These are phyloP conservation scores for Acidiella bohemica DNA, from an alignment of 495 filamentous ascomycete species.

Conservation along the genomic window DNA sequence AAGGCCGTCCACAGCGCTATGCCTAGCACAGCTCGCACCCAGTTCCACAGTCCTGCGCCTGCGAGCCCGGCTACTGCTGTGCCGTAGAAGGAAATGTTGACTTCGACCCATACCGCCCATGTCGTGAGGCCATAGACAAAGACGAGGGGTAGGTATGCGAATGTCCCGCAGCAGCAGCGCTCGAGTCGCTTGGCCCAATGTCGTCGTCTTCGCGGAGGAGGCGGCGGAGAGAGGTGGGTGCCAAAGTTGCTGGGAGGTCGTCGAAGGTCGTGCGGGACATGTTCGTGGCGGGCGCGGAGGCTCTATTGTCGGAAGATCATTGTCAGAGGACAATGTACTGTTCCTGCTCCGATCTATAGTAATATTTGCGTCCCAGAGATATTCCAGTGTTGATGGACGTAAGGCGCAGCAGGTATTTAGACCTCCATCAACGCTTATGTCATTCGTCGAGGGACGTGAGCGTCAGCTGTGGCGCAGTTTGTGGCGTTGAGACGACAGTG, in stretches of 20 bases:
- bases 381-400: too few relatives aligned
- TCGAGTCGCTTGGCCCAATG: slow-evolving; percentile 65
- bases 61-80: slow-evolving; percentile 23
- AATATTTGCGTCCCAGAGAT: too few relatives aligned
- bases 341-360: too few relatives aligned
- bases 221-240: slow-evolving; percentile 33
- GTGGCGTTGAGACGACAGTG: too few relatives aligned
- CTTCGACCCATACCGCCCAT: slow-evolving; percentile 83
- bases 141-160: slow-evolving; percentile 73
- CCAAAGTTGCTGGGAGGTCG: slow-evolving; percentile 29
- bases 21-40: slow-evolving; percentile 41
- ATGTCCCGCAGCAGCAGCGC: slow-evolving; percentile 64
- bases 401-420: too few relatives aligned
- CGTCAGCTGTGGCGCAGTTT: too few relatives aligned
- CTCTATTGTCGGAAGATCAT: too few relatives aligned
- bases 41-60: slow-evolving; percentile 8
- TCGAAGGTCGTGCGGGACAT: slow-evolving; percentile 7
- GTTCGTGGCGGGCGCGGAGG: too few relatives aligned
- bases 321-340: too few relatives aligned
- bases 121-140: slow-evolving; percentile 83
- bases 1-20: slow-evolving; percentile 62
- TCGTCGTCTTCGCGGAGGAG: slow-evolving; percentile 24
- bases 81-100: slow-evolving; percentile 52
- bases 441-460: too few relatives aligned
- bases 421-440: too few relatives aligned